phyloP scores from a whole-genome alignment of 2,329 filamentous ascomycete species.

The Colletotrichum musae region DNA sequence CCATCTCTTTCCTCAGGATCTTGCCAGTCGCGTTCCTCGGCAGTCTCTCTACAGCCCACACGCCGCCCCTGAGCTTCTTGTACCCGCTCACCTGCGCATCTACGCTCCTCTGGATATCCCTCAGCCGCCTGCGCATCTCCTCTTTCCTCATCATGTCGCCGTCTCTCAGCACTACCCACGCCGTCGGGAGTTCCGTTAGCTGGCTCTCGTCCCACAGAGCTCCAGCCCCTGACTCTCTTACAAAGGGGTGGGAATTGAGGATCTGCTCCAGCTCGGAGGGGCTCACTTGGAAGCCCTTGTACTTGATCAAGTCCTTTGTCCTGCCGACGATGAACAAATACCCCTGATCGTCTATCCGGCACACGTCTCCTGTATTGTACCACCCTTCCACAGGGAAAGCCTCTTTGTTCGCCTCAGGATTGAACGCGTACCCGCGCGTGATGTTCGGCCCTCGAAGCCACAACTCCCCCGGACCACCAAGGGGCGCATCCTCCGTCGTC shows the following conservation, averaged over 20 bases:
- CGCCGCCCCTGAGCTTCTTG: conserved; percentile 57
- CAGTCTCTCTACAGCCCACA: conserved; percentile 51
- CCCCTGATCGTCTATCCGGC: conserved; percentile 51
- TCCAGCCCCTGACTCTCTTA: conserved; percentile 53
- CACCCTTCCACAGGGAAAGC: conserved; percentile 56
- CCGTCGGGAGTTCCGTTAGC: conserved; percentile 55
- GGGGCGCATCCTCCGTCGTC: conserved; percentile 51
- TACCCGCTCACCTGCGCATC: conserved; percentile 57
- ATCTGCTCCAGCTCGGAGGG: conserved; percentile 54
- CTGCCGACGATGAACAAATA: conserved; percentile 54
- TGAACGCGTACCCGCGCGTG: conserved; percentile 58
- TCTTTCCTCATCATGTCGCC: conserved; percentile 31
- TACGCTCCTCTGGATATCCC: conserved; percentile 39
- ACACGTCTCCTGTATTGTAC: conserved; percentile 63
- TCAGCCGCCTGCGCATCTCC: conserved; percentile 38
- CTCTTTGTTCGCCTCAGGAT: conserved; percentile 53
- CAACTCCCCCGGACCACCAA: conserved; percentile 57
- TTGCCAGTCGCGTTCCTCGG: conserved; percentile 56
- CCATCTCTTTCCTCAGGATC: conserved; percentile 52
- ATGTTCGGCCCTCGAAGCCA: conserved; percentile 61
- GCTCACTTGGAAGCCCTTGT: conserved; percentile 58
- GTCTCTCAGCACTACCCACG: conserved; percentile 53
- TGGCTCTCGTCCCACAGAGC: conserved; percentile 54
- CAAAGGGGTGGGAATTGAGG: conserved; percentile 54
- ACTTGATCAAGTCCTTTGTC: conserved; percentile 59